Conservation (phyloP, 1,139 yeast species). For the Pichia sp. region DNA sequence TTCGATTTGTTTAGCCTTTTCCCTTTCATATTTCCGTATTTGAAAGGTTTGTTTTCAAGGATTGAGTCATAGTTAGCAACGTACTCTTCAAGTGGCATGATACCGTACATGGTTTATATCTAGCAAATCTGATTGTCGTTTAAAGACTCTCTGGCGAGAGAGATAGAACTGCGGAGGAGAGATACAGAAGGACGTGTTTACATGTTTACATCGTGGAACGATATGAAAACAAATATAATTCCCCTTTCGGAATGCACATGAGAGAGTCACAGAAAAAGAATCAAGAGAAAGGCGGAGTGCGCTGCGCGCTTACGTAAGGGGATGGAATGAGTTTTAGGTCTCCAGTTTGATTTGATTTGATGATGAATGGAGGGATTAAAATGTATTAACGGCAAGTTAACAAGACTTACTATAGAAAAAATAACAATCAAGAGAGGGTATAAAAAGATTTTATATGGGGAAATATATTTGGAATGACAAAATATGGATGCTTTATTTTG, state of each 20-base stretch:
- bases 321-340: too few species aligned
- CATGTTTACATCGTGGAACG: neutral
- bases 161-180: neutral
- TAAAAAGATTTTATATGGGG: neutral
- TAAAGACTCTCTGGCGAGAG: neutral
- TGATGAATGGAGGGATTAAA: too few species aligned
- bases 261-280: neutral
- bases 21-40: conserved; percentile 29
- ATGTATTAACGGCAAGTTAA: neutral
- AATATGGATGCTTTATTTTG: neutral
- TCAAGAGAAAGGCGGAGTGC: neutral
- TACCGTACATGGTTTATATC: conserved; percentile 14
- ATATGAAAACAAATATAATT: neutral
- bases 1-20: conserved; percentile 22
- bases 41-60: conserved; percentile 26
- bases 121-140: conserved; percentile 2
- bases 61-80: conserved; percentile 28
- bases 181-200: neutral
- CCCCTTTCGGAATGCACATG: conserved; percentile 1
- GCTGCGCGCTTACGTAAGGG: neutral
- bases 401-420: neutral
- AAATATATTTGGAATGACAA: neutral
- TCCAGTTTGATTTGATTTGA: too few species aligned
- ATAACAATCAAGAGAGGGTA: conserved; percentile 1
- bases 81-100: conserved; percentile 15